Base-by-base conservation (phyloP, 73 alveolate species). In the Uronychia setigera region DNA sequence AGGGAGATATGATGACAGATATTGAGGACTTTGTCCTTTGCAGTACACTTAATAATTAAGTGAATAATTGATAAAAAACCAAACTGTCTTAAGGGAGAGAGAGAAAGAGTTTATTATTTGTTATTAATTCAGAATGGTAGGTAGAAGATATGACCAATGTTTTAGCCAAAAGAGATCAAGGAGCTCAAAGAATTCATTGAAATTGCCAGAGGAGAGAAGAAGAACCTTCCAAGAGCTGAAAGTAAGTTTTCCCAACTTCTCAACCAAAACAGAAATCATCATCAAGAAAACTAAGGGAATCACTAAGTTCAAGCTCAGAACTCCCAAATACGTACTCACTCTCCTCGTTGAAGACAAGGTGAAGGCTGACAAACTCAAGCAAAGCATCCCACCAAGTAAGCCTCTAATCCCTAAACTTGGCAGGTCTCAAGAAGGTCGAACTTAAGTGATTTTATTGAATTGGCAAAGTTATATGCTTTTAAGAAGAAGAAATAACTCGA, bases 251-350 rank as follows among this genome's bases (percentile, higher is more conserved):
- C 30, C 26, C 77, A n/a, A n/a, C 67, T 46, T 46, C 32, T 76
- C n/a, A 76, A 9, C 81, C 29, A 28, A n/a, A n/a, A 76, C 29
- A 76, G 60, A 27, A 58, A 82, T 87, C 74, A 80, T 76, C 86
- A 87, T 87, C 89, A 87, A 87, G 91, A 87, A 87, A 91, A 87
- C 77, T 33, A 88, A 88, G 58, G 79, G 89, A 88, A 83, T 58
- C 82, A 92, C 96, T 35, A 92, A 92, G 94, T 92, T 92, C 96
- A 92, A 92, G 93, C 82, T 91, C 76, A 78, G 96, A 79, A 86
- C 93, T 82, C 77, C 94, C 91, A 92, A 86, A 82, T 83, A 87
- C 67, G 91, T 92, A 75, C 86, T 87, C 94, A 92, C 96, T 58
- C 94, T 92, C 91, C 77, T 80, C 86, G 92, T 92, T 84, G 80